These are phyloP conservation scores for Hyphopichia pseudoburtonii DNA, from an alignment of 1,139 yeast species.

Conservation along the genomic window DNA sequence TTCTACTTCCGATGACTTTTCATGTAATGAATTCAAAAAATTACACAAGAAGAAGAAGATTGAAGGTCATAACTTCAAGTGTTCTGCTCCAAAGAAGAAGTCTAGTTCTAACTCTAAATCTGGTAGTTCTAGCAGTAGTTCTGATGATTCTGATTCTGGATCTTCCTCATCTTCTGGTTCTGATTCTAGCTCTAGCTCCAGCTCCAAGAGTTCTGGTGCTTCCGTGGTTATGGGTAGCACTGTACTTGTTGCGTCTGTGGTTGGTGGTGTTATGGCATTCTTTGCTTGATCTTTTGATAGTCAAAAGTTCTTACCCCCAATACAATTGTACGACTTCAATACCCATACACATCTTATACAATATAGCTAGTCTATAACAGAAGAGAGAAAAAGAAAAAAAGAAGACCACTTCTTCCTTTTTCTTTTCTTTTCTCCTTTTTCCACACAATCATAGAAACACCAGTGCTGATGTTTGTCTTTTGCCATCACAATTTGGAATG, in stretches of 20 bases:
- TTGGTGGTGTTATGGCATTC: constrained; percentile 23
- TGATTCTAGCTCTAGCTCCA: constrained; percentile 6
- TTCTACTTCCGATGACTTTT: constrained; percentile 40
- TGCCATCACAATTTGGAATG: too few species aligned
- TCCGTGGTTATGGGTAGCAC: constrained; percentile 15
- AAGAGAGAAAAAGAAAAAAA: too few species aligned
- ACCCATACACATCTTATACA: too few species aligned
- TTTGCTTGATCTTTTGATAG: too few species aligned
- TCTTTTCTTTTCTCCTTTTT: not conserved
- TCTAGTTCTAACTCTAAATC: constrained; percentile 16
- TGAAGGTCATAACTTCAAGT: constrained; percentile 47
- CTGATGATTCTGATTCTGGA: constrained; percentile 7
- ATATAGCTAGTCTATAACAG: too few species aligned
- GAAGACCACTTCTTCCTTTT: not conserved
- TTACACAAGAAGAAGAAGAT: constrained; percentile 34
- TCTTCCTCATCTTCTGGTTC: constrained; percentile 9
- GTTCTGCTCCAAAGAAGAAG: constrained; percentile 34
- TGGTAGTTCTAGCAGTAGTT: constrained; percentile 4
- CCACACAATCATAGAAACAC: too few species aligned
- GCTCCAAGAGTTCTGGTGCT: constrained; percentile 12
- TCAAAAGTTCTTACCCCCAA: too few species aligned
- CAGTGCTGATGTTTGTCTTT: too few species aligned
- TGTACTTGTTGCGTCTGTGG: constrained; percentile 14
- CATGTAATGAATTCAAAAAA: constrained; percentile 36
- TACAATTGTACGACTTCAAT: too few species aligned